phyloP scores from a whole-genome alignment of 2,329 filamentous ascomycete genomes.

The Kalmusia sp. region DNA sequence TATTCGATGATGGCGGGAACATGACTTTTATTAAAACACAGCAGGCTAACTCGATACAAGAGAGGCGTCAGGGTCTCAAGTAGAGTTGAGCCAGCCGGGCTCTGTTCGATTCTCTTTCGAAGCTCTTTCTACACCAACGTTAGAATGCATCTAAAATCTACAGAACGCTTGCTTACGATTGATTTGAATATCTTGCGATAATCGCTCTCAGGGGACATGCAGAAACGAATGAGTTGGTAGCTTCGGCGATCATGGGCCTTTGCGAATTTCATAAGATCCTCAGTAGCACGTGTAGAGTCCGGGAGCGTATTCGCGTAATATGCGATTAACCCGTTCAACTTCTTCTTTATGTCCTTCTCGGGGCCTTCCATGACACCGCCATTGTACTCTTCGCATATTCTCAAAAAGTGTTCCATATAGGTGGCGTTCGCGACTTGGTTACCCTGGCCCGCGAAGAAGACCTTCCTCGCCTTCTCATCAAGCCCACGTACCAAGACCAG shows the following conservation, averaged over 20 bases:
- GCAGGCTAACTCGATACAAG: slow-evolving; percentile 80
- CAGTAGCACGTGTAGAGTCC: slow-evolving; percentile 73
- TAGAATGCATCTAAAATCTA: slow-evolving; percentile 9
- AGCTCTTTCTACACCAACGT: slow-evolving; percentile 70
- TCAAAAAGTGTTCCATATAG: slow-evolving; percentile 77
- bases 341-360: slow-evolving; percentile 69
- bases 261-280: slow-evolving; percentile 88
- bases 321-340: slow-evolving; percentile 75
- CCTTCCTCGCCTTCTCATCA: slow-evolving; percentile 78
- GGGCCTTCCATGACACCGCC: slow-evolving; percentile 81
- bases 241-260: slow-evolving; percentile 88
- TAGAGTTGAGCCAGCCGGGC: slow-evolving; percentile 66
- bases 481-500: slow-evolving; percentile 81
- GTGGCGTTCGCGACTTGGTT: slow-evolving; percentile 78
- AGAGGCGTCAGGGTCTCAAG: slow-evolving; percentile 83
- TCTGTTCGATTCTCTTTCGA: slow-evolving; percentile 77
- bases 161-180: slow-evolving; percentile 55
- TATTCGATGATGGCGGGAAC: slow-evolving; percentile 88
- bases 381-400: slow-evolving; percentile 88
- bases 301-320: slow-evolving; percentile 78
- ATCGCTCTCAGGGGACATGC: slow-evolving; percentile 84
- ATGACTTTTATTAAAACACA: slow-evolving; percentile 95
- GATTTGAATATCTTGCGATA: slow-evolving; percentile 91
- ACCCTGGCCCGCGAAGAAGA: slow-evolving; percentile 85
- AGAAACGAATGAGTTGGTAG: slow-evolving; percentile 88